These are phyloP conservation scores for Trichophyton mentagrophytes DNA, from an alignment of 2,329 filamentous ascomycete species.

Conservation along the genomic window DNA sequence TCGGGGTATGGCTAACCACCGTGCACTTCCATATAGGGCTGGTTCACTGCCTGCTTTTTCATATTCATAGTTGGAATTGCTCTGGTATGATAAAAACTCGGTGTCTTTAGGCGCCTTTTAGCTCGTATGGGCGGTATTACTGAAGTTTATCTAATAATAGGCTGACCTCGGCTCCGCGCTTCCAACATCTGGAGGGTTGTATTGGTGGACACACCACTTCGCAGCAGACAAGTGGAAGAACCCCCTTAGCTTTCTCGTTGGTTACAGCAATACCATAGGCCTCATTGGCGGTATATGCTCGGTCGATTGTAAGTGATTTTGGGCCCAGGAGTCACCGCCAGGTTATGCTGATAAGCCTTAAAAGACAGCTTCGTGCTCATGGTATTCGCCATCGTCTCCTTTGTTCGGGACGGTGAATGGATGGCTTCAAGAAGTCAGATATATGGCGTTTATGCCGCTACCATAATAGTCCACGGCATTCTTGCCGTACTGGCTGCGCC, in stretches of 20 bases:
- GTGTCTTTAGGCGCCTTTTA: constrained; percentile 4
- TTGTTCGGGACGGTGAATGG: constrained; percentile 46
- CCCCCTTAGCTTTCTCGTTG: constrained; percentile 47
- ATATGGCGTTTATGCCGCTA: constrained; percentile 46
- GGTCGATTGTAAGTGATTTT: constrained; percentile 38
- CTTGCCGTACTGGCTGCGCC: constrained; percentile 41
- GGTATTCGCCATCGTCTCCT: constrained; percentile 47
- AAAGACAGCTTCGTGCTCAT: constrained; percentile 41
- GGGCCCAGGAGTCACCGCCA: not conserved
- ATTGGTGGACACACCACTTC: constrained; percentile 50
- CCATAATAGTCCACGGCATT: constrained; percentile 42
- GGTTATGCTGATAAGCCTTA: not conserved
- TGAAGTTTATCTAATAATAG: constrained; percentile 15
- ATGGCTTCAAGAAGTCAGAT: constrained; percentile 42
- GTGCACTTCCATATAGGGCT: constrained; percentile 28
- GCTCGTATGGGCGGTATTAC: not conserved
- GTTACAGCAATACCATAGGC: constrained; percentile 50
- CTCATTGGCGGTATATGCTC: constrained; percentile 50
- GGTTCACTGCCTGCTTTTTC: constrained; percentile 45
- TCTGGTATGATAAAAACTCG: constrained; percentile 33
- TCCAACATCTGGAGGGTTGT: constrained; percentile 48
- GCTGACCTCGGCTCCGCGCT: constrained; percentile 42
- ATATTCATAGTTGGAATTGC: constrained; percentile 49
- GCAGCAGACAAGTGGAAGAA: constrained; percentile 43
- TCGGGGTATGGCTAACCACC: not conserved